A percentile compares a stretch with the other conserved stretches of the same genome.
Conservation (phyloP, 2,329 filamentous ascomycete species). For the Incumbomyces lentus region DNA sequence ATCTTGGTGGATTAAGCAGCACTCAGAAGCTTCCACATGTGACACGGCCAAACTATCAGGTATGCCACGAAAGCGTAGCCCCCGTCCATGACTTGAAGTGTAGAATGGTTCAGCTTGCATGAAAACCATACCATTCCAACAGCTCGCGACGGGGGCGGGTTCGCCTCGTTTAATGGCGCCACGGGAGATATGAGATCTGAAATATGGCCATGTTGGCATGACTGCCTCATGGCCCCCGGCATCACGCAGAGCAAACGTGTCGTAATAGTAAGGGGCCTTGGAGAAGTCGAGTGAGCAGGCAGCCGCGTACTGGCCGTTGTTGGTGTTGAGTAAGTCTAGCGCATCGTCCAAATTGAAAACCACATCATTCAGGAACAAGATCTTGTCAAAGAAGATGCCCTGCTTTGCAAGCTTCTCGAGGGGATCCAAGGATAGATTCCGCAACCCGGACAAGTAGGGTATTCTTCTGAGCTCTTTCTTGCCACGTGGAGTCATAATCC, state of each 20-base stretch:
- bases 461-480: slow-evolving; percentile 52
- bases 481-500: slow-evolving; percentile 44
- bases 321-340: slow-evolving; percentile 46
- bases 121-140: slow-evolving; percentile 54
- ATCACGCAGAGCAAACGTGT: slow-evolving; percentile 63
- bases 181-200: slow-evolving; percentile 41
- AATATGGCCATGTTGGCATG: slow-evolving; percentile 58
- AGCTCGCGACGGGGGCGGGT: slow-evolving; percentile 43
- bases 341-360: slow-evolving; percentile 42
- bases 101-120: slow-evolving; percentile 45
- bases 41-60: slow-evolving; percentile 45
- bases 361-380: slow-evolving; percentile 46
- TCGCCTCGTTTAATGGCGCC: slow-evolving; percentile 41
- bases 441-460: slow-evolving; percentile 53
- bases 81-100: slow-evolving; percentile 16
- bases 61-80: slow-evolving; percentile 51
- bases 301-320: slow-evolving; percentile 49
- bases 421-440: slow-evolving; percentile 53
- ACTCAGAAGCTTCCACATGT: slow-evolving; percentile 60
- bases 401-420: slow-evolving; percentile 41
- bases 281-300: slow-evolving; percentile 63
- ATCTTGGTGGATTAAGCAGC: slow-evolving; percentile 48
- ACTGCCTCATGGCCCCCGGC: slow-evolving; percentile 52
- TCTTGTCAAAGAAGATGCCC: slow-evolving; percentile 44
- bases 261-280: slow-evolving; percentile 51